Percentiles rank a stretch among this genome's conserved stretches.
phyloP scores from a whole-genome alignment of 768 basidiomycete genomes.

The Phaeotremella skinneri region DNA sequence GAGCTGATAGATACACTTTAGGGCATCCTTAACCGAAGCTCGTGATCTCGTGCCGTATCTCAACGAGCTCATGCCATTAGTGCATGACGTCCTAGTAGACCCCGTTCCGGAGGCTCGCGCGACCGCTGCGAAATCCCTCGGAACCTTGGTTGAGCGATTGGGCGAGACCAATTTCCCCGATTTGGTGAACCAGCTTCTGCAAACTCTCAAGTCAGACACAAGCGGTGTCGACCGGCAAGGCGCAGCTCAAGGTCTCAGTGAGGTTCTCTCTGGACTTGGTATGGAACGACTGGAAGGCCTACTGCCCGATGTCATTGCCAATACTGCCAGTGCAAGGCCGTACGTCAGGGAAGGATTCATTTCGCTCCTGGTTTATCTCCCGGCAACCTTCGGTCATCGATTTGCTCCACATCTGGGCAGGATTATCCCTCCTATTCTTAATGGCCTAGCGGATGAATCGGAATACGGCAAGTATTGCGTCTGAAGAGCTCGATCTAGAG shows the following conservation, averaged over 20 bases:
- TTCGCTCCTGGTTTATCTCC: constrained; percentile 90
- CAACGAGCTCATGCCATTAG: constrained; percentile 79
- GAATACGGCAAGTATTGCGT: constrained; percentile 60
- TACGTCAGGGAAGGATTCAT: constrained; percentile 98
- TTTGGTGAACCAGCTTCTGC: constrained; percentile 80
- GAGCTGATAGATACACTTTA: constrained; percentile 58
- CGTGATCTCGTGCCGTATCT: constrained; percentile 90
- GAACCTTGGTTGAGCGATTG: constrained; percentile 91
- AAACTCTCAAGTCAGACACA: constrained; percentile 85
- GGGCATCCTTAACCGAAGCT: constrained; percentile 52
- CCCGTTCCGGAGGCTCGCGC: constrained; percentile 97
- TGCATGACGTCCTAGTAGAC: constrained; percentile 88
- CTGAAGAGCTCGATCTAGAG: neutral
- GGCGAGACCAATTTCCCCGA: constrained; percentile 95
- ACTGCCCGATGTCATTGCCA: constrained; percentile 87
- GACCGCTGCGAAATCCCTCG: constrained; percentile 93
- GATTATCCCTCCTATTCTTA: constrained; percentile 87
- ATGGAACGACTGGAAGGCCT: constrained; percentile 92
- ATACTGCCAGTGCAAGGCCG: constrained; percentile 80
- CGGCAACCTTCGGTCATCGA: constrained; percentile 91
- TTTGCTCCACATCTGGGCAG: constrained; percentile 95
- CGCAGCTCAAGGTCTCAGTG: constrained; percentile 93
- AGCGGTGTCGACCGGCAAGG: constrained; percentile 97
- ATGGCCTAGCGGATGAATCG: constrained; percentile 84
- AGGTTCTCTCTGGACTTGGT: constrained; percentile 92